Percentiles rank a stretch among this genome's conserved stretches.
Conservation (phyloP, 176 grass and related monocot genomes). For the Guadua angustifolia region DNA sequence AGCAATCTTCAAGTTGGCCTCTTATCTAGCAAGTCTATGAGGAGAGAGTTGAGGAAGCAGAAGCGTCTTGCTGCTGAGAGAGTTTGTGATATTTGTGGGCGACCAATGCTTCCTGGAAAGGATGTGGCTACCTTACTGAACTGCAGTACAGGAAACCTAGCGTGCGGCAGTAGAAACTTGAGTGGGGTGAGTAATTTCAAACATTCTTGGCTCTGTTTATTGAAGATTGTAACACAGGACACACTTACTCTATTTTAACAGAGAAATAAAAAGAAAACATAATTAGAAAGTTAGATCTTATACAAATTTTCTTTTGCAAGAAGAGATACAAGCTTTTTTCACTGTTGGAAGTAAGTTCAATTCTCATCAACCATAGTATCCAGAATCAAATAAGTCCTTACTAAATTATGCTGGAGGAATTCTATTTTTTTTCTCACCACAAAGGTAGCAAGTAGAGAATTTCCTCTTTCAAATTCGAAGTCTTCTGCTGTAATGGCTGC, state of each 20-base stretch:
- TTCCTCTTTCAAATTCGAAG: not conserved
- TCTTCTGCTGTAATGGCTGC: not conserved
- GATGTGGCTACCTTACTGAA: conserved; percentile 89
- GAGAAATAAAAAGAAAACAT: conserved; percentile 3
- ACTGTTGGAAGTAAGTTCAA: not conserved
- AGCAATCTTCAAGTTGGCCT: conserved; percentile 51
- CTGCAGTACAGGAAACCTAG: conserved; percentile 78
- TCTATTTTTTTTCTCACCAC: not conserved
- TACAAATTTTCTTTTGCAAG: conserved; percentile 5
- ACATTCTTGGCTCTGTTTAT: conserved; percentile 15
- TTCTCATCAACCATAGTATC: not conserved
- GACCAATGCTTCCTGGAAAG: conserved; percentile 86
- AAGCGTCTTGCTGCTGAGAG: conserved; percentile 81
- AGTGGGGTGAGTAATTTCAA: conserved; percentile 72
- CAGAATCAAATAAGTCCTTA: not conserved
- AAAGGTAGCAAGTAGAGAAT: conserved; percentile 8
- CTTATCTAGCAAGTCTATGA: conserved; percentile 65
- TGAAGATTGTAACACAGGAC: not conserved
- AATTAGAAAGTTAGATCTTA: not conserved
- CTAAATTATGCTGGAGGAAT: not conserved
- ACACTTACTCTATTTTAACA: not conserved
- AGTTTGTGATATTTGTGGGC: conserved; percentile 95
- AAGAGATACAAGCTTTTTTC: not conserved
- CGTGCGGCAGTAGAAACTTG: conserved; percentile 89
- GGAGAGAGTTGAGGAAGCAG: conserved; percentile 85